Base-by-base conservation (phyloP, 257 asterid genomes). In the Schizonepeta tenuifolia region DNA sequence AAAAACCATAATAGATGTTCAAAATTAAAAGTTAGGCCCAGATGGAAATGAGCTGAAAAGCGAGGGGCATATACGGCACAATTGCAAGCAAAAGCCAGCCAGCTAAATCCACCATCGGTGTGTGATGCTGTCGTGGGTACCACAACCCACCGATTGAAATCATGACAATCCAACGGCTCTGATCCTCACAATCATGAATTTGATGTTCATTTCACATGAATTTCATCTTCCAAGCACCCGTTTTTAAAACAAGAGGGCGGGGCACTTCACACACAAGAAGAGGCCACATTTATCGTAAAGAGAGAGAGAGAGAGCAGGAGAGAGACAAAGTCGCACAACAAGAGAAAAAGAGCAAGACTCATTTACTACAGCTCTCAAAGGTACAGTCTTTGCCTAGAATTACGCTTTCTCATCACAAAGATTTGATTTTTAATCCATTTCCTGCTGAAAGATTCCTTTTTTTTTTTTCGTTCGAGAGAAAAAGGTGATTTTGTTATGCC, bases 241-340 rank as follows among this genome's bases (percentile, higher is more conserved):
- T 70, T 67, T 72, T 76, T 78, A 49, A 80, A 82, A 85, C 82
- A 14, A 67, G 76, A 77, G 77, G 79, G 82, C 82, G 86, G 86
- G 76, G 77, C 80, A 78, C 64, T 61, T 61, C 69, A 65, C 26
- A 17, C 68, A 22, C 49, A 66, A 9, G 36, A 51, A 7, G 47
- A 46, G 13, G 11, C 71, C 24, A 41, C 72, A 55, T 28, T 20
- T 55, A 38, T 65, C 65, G 38, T 33, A 2, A 44, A 17, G 26
- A 57, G 65, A 47, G 67, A 41, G 71, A 35, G 73, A 55, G 40
- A 59, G 53, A 15, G 41, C 26, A 9, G 33, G 43, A 17, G 31
- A 24, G 36, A 24, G 36, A 58, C 38, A 66, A 17, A 28, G 12
- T 53, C 51, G 59, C 68, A 65, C 28, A 1, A 3, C 36, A 12